Percentiles rank a stretch among this genome's conserved stretches.
These are phyloP conservation scores for Penicillium brasilianum DNA, from an alignment of 2,329 filamentous ascomycete genomes.

Conservation along the genomic window DNA sequence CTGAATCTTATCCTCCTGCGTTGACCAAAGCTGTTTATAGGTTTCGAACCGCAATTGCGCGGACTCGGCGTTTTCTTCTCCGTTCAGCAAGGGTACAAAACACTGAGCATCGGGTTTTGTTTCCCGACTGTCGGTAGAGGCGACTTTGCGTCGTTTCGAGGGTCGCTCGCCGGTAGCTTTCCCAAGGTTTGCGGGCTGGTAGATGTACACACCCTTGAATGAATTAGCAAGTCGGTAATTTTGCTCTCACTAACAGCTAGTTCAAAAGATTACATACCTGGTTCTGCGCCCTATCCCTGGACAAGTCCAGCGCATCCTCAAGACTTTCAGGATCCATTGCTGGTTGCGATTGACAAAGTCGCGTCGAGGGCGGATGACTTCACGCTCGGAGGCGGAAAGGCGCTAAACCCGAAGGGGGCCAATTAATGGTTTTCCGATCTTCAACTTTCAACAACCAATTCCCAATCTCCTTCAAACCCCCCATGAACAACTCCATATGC, in stretches of 20 bases:
- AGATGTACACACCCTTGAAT: slow-evolving; percentile 65
- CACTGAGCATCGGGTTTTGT: slow-evolving; percentile 23
- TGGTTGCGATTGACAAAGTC: slow-evolving; percentile 17
- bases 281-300: slow-evolving; percentile 37
- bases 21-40: slow-evolving; percentile 48
- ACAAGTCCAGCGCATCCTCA: slow-evolving; percentile 31
- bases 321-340: slow-evolving; percentile 30
- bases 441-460: slow-evolving; percentile 19
- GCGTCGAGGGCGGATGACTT: slow-evolving; percentile 27
- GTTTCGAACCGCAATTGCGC: slow-evolving; percentile 42
- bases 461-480: slow-evolving; percentile 27
- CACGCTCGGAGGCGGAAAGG: slow-evolving; percentile 27
- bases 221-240: slow-evolving; percentile 23
- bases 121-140: slow-evolving; percentile 39
- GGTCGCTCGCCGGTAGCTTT: slow-evolving; percentile 50
- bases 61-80: slow-evolving; percentile 41
- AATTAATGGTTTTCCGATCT: slow-evolving; percentile 33
- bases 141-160: slow-evolving; percentile 63
- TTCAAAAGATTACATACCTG: slow-evolving; percentile 30
- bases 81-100: slow-evolving; percentile 49
- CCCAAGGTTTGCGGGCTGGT: slow-evolving; percentile 57
- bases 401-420: slow-evolving; percentile 41
- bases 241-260: neutral
- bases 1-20: slow-evolving; percentile 47
- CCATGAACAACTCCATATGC: slow-evolving; percentile 47